These are phyloP conservation scores for Pseudodiploospora longispora DNA, from an alignment of 2,329 filamentous ascomycete species.

Conservation along the genomic window DNA sequence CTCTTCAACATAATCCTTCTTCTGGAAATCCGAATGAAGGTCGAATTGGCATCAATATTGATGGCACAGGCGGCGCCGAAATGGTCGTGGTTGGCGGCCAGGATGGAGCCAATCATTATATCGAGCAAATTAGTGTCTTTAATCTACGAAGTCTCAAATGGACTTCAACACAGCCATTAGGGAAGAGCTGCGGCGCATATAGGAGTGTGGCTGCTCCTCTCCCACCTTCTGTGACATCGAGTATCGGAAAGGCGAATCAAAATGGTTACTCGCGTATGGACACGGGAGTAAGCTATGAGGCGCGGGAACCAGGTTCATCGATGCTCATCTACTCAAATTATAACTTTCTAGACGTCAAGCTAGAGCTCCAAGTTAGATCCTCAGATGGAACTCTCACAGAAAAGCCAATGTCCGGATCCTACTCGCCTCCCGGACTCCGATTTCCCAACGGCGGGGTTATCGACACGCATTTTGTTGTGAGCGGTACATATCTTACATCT, in stretches of 20 bases:
- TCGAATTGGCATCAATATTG: conserved; percentile 77
- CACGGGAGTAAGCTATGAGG: conserved; percentile 42
- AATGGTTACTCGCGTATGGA: conserved; percentile 34
- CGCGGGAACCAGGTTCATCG: conserved; percentile 50
- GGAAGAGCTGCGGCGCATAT: conserved; percentile 92
- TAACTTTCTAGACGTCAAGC: conserved; percentile 94
- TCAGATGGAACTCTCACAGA: conserved; percentile 79
- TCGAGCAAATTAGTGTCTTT: conserved; percentile 97
- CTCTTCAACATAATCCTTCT: conserved; percentile 81
- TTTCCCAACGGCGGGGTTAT: conserved; percentile 96
- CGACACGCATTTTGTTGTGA: conserved; percentile 94
- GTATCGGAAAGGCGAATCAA: conserved; percentile 53
- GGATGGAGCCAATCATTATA: conserved; percentile 96
- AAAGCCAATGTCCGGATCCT: conserved; percentile 77
- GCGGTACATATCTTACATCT: conserved; percentile 92
- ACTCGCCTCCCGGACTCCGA: conserved; percentile 83
- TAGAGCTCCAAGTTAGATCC: conserved; percentile 83
- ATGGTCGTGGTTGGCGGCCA: conserved; percentile 97
- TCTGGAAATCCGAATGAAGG: conserved; percentile 80
- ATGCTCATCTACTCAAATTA: conserved; percentile 99
- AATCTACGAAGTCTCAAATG: conserved; percentile 92
- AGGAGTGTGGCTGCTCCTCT: conserved; percentile 89
- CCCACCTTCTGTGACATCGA: conserved; percentile 53
- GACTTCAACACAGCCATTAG: conserved; percentile 81
- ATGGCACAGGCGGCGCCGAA: conserved; percentile 86